Evolutionary conservation across 139 green algal species (phyloP).

Genomic region (Cymbomonas tetramitiformis): DNA sequence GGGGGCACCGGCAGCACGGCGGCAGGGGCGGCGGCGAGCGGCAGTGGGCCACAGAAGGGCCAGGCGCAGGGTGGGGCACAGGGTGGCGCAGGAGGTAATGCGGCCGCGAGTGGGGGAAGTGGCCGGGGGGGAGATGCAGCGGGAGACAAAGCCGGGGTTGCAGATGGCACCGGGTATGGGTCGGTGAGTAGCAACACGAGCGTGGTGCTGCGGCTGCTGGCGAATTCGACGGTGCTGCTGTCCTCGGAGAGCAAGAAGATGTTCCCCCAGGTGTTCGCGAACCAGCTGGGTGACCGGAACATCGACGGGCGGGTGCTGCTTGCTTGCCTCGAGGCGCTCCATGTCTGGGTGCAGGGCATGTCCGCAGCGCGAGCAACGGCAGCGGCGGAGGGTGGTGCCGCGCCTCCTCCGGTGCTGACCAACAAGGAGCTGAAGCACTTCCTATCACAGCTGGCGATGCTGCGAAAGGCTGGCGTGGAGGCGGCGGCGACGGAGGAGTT

Average conservation of each 20-base stretch:
- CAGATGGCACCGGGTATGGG: slow-evolving; percentile 26
- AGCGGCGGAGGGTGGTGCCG: background rate
- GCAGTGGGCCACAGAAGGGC: too few species aligned
- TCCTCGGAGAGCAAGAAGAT: slow-evolving; percentile 49
- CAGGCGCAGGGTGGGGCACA: slow-evolving; percentile 1
- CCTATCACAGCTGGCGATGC: slow-evolving; percentile 51
- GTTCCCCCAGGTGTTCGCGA: slow-evolving; percentile 60
- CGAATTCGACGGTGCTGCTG: slow-evolving; percentile 34
- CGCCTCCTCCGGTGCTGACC: slow-evolving; percentile 26
- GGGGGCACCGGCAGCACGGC: too few species aligned
- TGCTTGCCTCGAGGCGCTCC: slow-evolving; percentile 2
- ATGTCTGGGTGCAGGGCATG: slow-evolving; percentile 10
- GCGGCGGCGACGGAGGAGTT: slow-evolving; percentile 27
- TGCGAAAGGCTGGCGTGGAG: slow-evolving; percentile 33
- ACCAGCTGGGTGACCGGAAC: slow-evolving; percentile 41
- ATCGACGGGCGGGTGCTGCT: slow-evolving; percentile 16
- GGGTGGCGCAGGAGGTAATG: slow-evolving; percentile 19
- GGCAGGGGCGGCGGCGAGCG: too few species aligned
- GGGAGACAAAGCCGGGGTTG: slow-evolving; percentile 15
- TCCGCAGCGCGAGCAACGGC: background rate
- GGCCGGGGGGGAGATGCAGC: background rate
- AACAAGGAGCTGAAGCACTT: slow-evolving; percentile 69
- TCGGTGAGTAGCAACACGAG: slow-evolving; percentile 9
- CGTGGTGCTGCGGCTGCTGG: too few species aligned
- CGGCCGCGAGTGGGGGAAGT: slow-evolving; percentile 25